phyloP scores from a whole-genome alignment of 805 yeast genomes.

The Sungouiella thailandica region DNA sequence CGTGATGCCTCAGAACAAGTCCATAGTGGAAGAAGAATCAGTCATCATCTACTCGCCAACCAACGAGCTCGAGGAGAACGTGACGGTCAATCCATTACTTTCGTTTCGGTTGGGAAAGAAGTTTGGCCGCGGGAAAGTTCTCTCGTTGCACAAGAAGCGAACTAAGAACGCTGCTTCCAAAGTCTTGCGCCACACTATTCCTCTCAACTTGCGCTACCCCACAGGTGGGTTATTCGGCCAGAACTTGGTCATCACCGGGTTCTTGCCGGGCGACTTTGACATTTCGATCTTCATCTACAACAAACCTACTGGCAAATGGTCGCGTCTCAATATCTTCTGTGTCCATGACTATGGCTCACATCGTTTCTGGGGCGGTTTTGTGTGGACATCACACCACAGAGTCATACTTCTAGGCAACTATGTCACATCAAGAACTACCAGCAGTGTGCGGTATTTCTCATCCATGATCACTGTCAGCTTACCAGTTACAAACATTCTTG shows the following conservation, averaged over 20 bases:
- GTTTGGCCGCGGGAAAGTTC: constrained; percentile 25
- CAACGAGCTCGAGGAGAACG: constrained; percentile 6
- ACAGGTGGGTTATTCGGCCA: constrained; percentile 64
- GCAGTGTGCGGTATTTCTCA: constrained; percentile 45
- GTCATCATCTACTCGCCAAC: constrained; percentile 33
- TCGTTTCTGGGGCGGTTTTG: constrained; percentile 61
- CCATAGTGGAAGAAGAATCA: constrained; percentile 16
- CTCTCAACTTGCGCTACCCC: constrained; percentile 48
- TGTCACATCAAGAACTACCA: constrained; percentile 40
- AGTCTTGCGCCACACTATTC: constrained; percentile 28
- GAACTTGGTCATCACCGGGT: constrained; percentile 59
- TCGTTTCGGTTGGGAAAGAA: constrained; percentile 32
- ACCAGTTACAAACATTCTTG: constrained; percentile 49
- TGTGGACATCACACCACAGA: constrained; percentile 77
- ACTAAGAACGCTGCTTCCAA: constrained; percentile 6
- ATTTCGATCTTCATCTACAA: constrained; percentile 48
- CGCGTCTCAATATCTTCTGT: constrained; percentile 50
- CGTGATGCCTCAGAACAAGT: neutral
- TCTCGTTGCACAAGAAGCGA: constrained; percentile 27
- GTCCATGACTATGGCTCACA: constrained; percentile 51
- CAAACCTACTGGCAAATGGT: constrained; percentile 58
- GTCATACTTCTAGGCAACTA: constrained; percentile 55
- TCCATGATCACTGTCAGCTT: constrained; percentile 46
- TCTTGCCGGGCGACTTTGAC: constrained; percentile 42
- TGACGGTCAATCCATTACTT: constrained; percentile 26